Conservation (phyloP, 495 filamentous ascomycete genomes). For the Aspergillus cavernicola region DNA sequence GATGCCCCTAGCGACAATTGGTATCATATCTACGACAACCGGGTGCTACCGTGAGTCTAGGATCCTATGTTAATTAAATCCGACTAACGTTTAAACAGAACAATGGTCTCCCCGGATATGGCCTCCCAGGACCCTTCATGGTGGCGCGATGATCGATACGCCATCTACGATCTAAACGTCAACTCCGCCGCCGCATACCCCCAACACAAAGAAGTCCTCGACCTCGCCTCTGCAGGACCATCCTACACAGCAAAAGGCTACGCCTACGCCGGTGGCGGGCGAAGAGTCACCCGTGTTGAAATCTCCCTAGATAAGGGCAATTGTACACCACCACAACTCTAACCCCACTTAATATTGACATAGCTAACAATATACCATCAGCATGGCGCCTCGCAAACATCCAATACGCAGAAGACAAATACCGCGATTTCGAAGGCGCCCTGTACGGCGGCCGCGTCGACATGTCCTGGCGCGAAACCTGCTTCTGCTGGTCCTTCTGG, state of each 20-base stretch:
- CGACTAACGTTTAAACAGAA: slow-evolving; percentile 36
- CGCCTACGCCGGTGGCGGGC: slow-evolving; percentile 88
- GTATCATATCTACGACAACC: slow-evolving; percentile 96
- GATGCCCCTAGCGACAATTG: slow-evolving; percentile 82
- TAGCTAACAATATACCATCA: slow-evolving; percentile 26
- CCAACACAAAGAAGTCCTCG: slow-evolving; percentile 70
- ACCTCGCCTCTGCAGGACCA: slow-evolving; percentile 43
- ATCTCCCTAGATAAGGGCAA: slow-evolving; percentile 81
- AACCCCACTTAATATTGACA: background rate
- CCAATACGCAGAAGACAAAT: slow-evolving; percentile 82
- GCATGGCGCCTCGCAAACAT: slow-evolving; percentile 80
- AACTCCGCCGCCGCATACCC: slow-evolving; percentile 85
- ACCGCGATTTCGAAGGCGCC: slow-evolving; percentile 63
- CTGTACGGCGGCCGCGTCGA: slow-evolving; percentile 79
- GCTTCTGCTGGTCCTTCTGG: slow-evolving; percentile 97
- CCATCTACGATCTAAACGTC: slow-evolving; percentile 88
- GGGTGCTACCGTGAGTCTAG: slow-evolving; percentile 66
- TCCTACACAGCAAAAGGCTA: slow-evolving; percentile 74
- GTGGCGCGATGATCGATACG: slow-evolving; percentile 92
- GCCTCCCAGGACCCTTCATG: slow-evolving; percentile 68
- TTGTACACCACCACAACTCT: slow-evolving; percentile 24
- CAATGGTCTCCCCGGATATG: slow-evolving; percentile 81
- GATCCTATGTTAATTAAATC: background rate
- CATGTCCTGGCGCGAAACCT: slow-evolving; percentile 75
- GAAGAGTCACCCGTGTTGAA: slow-evolving; percentile 78